Evolutionary conservation across 805 yeast species (phyloP).

Genomic region (Monosporozyma unispora): DNA sequence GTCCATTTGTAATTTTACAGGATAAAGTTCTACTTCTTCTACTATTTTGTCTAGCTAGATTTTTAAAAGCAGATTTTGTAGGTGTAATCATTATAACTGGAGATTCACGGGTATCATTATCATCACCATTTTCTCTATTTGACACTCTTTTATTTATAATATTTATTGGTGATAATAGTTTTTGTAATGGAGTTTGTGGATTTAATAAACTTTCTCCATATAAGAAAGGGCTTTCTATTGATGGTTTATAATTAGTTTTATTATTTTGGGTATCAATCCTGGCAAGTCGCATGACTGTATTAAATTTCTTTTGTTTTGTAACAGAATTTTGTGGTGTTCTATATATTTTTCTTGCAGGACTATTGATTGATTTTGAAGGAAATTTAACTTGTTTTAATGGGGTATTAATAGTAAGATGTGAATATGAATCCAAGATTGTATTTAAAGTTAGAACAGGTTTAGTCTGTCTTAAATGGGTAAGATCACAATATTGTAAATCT

Average conservation of each 20-base stretch:
- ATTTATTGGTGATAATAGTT: conserved; percentile 3
- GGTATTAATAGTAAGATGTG: not conserved
- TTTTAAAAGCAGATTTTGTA: not conserved
- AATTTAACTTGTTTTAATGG: not conserved
- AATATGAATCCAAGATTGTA: not conserved
- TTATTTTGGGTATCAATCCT: not conserved
- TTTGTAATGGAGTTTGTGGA: conserved; percentile 2
- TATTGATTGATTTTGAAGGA: not conserved
- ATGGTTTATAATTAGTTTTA: not conserved
- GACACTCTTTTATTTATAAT: not conserved
- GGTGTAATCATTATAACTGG: not conserved
- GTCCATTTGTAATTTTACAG: not conserved
- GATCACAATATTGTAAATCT: not conserved
- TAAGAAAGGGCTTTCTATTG: not conserved
- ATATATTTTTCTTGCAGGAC: not conserved
- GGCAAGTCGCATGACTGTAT: not conserved
- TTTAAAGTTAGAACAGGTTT: not conserved
- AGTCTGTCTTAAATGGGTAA: not conserved
- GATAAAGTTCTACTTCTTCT: not conserved
- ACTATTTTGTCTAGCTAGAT: no score
- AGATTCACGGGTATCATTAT: not conserved
- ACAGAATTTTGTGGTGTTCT: not conserved
- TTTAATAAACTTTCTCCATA: not conserved
- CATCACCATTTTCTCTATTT: not conserved
- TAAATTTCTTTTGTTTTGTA: not conserved